These are phyloP conservation scores for Aspergillus indologenus DNA, from an alignment of 495 filamentous ascomycete genomes.

Conservation along the genomic window DNA sequence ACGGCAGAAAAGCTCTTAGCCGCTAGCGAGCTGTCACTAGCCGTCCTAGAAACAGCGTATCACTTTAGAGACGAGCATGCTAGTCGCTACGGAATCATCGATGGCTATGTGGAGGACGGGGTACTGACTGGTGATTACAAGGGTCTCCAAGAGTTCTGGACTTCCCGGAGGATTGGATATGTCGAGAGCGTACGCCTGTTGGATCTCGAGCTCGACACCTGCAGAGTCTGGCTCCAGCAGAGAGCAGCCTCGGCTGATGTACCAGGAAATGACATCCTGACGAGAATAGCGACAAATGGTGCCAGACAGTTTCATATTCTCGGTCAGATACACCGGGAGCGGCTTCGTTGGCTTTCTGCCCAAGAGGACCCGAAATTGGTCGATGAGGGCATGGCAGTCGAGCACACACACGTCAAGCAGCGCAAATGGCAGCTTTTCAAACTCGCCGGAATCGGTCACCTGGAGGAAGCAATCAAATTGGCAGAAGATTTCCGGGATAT, in stretches of 20 bases:
- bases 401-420: slow-evolving; percentile 48
- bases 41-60: slow-evolving; percentile 68
- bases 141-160: slow-evolving; percentile 77
- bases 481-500: slow-evolving; percentile 73
- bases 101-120: slow-evolving; percentile 64
- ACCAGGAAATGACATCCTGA: slow-evolving; percentile 33
- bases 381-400: slow-evolving; percentile 45
- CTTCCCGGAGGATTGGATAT: slow-evolving; percentile 49
- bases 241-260: slow-evolving; percentile 27
- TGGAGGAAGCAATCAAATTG: slow-evolving; percentile 64
- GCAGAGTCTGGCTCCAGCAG: slow-evolving; percentile 41
- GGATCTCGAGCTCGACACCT: slow-evolving; percentile 44
- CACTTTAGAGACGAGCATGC: slow-evolving; percentile 67
- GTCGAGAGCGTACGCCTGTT: slow-evolving; percentile 50
- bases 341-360: slow-evolving; percentile 56
- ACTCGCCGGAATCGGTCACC: slow-evolving; percentile 65
- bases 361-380: slow-evolving; percentile 45
- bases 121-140: slow-evolving; percentile 58
- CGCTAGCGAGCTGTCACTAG: slow-evolving; percentile 74
- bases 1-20: slow-evolving; percentile 62
- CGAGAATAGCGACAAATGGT: slow-evolving; percentile 51
- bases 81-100: slow-evolving; percentile 64
- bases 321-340: slow-evolving; percentile 60
- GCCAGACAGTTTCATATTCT: slow-evolving; percentile 54
- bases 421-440: slow-evolving; percentile 57